Base-by-base conservation (phyloP, 192 early-diverging fungal genomes). In the Entomortierella chlamydospora region DNA sequence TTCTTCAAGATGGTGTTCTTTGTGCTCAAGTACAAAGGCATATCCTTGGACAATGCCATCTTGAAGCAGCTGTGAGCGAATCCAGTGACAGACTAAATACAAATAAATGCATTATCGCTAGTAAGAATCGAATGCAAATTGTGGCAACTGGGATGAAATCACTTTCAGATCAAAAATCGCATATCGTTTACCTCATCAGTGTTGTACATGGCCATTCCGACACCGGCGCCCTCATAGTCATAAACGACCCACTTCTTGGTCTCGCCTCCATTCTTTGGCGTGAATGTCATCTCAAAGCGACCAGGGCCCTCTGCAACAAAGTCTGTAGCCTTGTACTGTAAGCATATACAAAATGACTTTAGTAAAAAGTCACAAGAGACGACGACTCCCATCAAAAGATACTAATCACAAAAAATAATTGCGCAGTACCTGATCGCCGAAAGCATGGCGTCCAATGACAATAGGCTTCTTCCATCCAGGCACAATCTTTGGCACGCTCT, bases 1-100 rank as follows among this genome's bases (percentile, higher is more conserved):
- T 90, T 93, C 83, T 97, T 97, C 78, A 99, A 88, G 66, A 99
- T 97, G 22, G 97, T 99, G 85, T 97, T 97, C 88, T 99, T 99
- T 68, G 96, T 99, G 66, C 91, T 92, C 61, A 99, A 85, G 85
- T 97, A 99, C 81, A 99, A 86, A n/a, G 97, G 97, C 93, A 95
- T 89, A 82, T 94, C 91, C 85, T 94, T 93, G 68, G 84, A 82
- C 20, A 99, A 84, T 42, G 97, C 96, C 86, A 98, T 90, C 87
- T 93, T 86, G 91, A 99, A 99, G 83, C 96, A 98, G 69, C 88
- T 90, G 70, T 95, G 90, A 28, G 97, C 97, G 73, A 99, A 99
- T 51, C 95, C 97, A 20, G 72, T 73, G 76, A 99, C 96, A 34
- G 96, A 98, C 73, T 88, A 64, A 56, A 10, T 37, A 37, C 34